Evolutionary conservation across 768 basidiomycete genomes (phyloP).

Genomic region (Termitomyces sp.): DNA sequence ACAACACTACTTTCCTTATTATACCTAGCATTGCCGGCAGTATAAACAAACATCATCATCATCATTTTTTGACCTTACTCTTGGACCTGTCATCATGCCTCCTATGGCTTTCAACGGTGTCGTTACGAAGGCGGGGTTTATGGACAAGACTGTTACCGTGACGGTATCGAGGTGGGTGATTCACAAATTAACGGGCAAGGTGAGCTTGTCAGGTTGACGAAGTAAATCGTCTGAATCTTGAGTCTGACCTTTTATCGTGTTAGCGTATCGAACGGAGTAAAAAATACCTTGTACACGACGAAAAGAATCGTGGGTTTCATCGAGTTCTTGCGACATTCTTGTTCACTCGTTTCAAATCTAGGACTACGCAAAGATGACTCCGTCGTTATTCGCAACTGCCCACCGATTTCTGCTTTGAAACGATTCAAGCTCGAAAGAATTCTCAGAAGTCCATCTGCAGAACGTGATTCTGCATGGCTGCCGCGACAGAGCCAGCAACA

Average conservation of each 20-base stretch:
- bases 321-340: background rate
- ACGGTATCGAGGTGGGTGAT: constrained; percentile 68
- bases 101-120: constrained; percentile 71
- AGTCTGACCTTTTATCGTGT: constrained; percentile 2
- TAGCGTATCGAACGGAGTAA: constrained; percentile 72
- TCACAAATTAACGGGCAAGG: constrained; percentile 77
- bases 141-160: constrained; percentile 83
- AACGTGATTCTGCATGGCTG: constrained; percentile 32
- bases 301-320: constrained; percentile 51
- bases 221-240: background rate
- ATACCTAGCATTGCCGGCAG: too few relatives aligned
- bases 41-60: too few relatives aligned
- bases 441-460: constrained; percentile 61
- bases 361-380: constrained; percentile 63
- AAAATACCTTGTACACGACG: constrained; percentile 76
- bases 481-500: constrained; percentile 6
- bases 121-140: constrained; percentile 76
- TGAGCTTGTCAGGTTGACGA: constrained; percentile 21
- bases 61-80: background rate
- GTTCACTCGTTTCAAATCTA: constrained; percentile 20
- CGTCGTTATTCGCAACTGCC: constrained; percentile 77
- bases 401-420: constrained; percentile 74
- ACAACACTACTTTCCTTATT: too few relatives aligned
- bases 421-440: constrained; percentile 67
- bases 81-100: constrained; percentile 44